These are phyloP conservation scores for Alternaria consortialis DNA, from an alignment of 2,329 filamentous ascomycete genomes.

Conservation along the genomic window DNA sequence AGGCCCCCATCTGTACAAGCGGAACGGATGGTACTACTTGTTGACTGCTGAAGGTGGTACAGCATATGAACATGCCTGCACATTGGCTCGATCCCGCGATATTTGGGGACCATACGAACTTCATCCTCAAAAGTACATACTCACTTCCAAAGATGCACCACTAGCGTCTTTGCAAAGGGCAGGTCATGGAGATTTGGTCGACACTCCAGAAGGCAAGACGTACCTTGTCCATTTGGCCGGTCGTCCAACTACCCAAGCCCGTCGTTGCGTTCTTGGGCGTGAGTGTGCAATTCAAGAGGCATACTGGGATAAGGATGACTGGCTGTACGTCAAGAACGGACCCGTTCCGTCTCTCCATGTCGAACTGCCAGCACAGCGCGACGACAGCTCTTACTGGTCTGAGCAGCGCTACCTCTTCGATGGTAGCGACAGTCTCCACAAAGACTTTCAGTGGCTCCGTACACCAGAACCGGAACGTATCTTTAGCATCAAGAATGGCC, in stretches of 20 bases:
- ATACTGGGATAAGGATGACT: slow-evolving; percentile 67
- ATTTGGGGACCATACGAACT: slow-evolving; percentile 55
- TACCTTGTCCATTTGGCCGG: slow-evolving; percentile 49
- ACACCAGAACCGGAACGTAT: slow-evolving; percentile 60
- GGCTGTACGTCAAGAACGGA: slow-evolving; percentile 69
- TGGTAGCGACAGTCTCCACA: slow-evolving; percentile 57
- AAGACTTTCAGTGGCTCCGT: slow-evolving; percentile 66
- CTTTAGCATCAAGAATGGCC: slow-evolving; percentile 56
- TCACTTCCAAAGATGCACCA: slow-evolving; percentile 52
- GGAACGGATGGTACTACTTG: slow-evolving; percentile 49
- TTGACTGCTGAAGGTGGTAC: slow-evolving; percentile 53
- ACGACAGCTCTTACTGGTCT: slow-evolving; percentile 50
- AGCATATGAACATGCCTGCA: slow-evolving; percentile 52
- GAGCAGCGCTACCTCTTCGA: slow-evolving; percentile 59
- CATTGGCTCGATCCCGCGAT: slow-evolving; percentile 50
- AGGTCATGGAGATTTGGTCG: slow-evolving; percentile 51
- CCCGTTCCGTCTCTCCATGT: slow-evolving; percentile 56
- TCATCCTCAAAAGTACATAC: slow-evolving; percentile 53
- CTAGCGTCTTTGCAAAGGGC: slow-evolving; percentile 45
- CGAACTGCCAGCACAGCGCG: slow-evolving; percentile 38
- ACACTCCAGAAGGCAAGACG: slow-evolving; percentile 44
- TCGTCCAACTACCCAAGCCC: slow-evolving; percentile 44
- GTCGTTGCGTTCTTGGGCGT: slow-evolving; percentile 49
- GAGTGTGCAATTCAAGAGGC: slow-evolving; percentile 64
- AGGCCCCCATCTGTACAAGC: slow-evolving; percentile 49